A percentile compares a stretch with the other conserved stretches of the same genome.
phyloP scores from a whole-genome alignment of 768 basidiomycete genomes.

The Glaciozyma martinii region DNA sequence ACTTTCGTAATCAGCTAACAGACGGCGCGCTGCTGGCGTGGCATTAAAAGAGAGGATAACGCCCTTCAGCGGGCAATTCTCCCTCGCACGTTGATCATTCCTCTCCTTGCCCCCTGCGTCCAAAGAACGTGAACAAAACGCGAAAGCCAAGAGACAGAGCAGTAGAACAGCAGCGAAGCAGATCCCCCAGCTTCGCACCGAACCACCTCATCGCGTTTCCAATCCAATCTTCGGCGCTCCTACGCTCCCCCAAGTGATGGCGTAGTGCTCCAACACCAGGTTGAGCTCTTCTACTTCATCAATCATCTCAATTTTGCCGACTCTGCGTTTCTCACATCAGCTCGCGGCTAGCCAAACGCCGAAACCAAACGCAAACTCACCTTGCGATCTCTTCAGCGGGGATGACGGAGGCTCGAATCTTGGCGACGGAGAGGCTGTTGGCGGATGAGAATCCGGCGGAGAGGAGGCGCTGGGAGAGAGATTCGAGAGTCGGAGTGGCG shows the following conservation, averaged over 20 bases:
- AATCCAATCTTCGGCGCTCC: constrained; percentile 8
- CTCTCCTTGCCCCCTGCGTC: too few relatives aligned
- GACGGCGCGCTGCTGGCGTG: too few relatives aligned
- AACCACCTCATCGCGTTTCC: too few relatives aligned
- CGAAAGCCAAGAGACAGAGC: too few relatives aligned
- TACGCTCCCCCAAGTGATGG: constrained; percentile 62
- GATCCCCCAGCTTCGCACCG: too few relatives aligned
- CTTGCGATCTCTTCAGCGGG: constrained; percentile 50
- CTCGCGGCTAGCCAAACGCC: neutral
- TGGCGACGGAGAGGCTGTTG: constrained; percentile 3
- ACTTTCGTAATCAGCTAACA: too few relatives aligned
- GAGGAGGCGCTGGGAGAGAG: constrained; percentile 55
- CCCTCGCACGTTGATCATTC: too few relatives aligned
- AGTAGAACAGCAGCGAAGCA: too few relatives aligned
- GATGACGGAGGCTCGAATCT: constrained; percentile 40
- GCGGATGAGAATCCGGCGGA: constrained; percentile 47
- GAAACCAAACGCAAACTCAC: constrained; percentile 41
- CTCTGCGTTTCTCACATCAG: constrained; percentile 44
- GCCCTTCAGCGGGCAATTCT: too few relatives aligned
- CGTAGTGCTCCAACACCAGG: constrained; percentile 80
- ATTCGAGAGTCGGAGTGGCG: constrained; percentile 52
- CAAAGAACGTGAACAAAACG: too few relatives aligned
- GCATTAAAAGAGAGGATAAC: too few relatives aligned
- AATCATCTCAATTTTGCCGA: constrained; percentile 70
- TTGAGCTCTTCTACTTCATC: constrained; percentile 94